Base-by-base conservation (phyloP, 208 protist genomes). In the Leishmania aethiopica region DNA sequence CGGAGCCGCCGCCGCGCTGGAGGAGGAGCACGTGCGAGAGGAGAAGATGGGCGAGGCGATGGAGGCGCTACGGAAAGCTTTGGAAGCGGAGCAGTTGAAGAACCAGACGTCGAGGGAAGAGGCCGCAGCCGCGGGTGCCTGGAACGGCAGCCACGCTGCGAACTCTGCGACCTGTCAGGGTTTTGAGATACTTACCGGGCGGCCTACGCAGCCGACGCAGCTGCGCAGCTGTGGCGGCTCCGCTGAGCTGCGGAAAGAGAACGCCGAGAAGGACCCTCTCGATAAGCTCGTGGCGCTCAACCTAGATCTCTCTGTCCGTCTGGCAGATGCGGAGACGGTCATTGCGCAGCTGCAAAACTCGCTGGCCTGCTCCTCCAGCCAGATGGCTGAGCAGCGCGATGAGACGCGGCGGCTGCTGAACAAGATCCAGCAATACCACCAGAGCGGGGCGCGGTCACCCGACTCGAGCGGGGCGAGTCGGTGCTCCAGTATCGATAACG, bases 1-100 rank as follows among this genome's bases (percentile, higher is more conserved):
- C 4, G 82, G 83, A 15, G 79, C 80, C 71, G 59, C 75, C 13
- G 83, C 72, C 13, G 81, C 81, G 0, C 66, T 87, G n/a, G 75
- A 91, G 70, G 84, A 86, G 53, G 81, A 80, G 10, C 78, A 57
- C 19, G 77, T 86, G 71, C 85, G 88, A 10, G 85, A 86, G 62
- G 81, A 88, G 74, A 93, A 93, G 75, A 87, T 89, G 79, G 75
- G 79, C 8, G 87, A 89, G 55, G 81, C 89, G 51, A 81, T 93
- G 71, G 84, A 86, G 71, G 75, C 85, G 22, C 78, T 93, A 19
- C 78, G 53, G 7, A 69, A 75, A 57, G 83, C 78, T n/a, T 75
- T 91, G 3, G 80, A 86, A 70, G 75, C 77, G 10, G 83, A 89
- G 75, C 59, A 85, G 74, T 7, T 37, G 69, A 75, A 74, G 70